Base-by-base conservation (phyloP, 192 early-diverging fungal species). In the Mortierella alpina region DNA sequence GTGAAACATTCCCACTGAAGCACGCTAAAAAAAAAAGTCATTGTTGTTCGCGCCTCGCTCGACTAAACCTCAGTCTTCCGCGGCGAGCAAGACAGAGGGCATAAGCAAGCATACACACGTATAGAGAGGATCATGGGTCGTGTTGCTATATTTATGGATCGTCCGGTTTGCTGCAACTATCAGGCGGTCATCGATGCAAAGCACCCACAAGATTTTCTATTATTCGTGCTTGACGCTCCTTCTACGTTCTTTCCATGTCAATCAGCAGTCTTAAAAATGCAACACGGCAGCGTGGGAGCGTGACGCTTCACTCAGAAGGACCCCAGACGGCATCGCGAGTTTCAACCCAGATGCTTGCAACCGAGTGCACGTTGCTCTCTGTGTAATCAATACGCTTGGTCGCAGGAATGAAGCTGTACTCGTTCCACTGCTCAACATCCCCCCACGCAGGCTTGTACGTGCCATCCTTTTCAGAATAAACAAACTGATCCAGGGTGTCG, bases 361-460 rank as follows among this genome's bases (percentile, higher is more conserved):
- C 60, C 40, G 67, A 70, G 22, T 70, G 67, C 12, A 78, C 62
- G 42, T 70, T 78, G 11, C 70, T 48, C 14, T 78, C 67, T 6
- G 68, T 66, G 57, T 70, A 78, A 47, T 70, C 66, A 39, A 77
- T 77, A 7, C 74, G 61, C 40, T 51, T 2, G 6, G 17, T 39
- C 6, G 67, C 75, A 3, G 68, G 68, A 49, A 70, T 57, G 42
- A 78, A 66, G 5, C 52, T 51, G 41, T 70, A 78, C 48, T 78
- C 75, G 22, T 69, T 22, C 74, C 74, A 76, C 13, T 46, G 50
- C n/a, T 62, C 65, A 13, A 44, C 48, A 4, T 56, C 45, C 9
- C 22, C 50, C 59, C 66, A 75, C 0, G 9, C 18, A 0, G 73
- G 66, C 52, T 54, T 45, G 22, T 59, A 75, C 23, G 12, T 22